Conservation (phyloP, 83 land plant genomes). For the Picea abies region DNA sequence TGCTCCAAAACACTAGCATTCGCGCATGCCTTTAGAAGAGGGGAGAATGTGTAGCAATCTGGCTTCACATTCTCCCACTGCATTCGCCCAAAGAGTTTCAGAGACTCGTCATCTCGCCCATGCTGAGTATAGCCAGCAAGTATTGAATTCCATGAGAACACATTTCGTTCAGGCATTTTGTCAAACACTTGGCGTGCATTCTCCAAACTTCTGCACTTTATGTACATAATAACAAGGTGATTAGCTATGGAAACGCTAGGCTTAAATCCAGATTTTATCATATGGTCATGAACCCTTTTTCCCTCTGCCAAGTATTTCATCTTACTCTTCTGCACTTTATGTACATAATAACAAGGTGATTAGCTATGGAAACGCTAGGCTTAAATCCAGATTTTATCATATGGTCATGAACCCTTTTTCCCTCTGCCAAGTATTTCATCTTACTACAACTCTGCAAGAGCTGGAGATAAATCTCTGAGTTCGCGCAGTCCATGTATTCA, state of each 20-base stretch:
- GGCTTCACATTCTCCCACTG: slow-evolving; percentile 25
- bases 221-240: slow-evolving; percentile 40
- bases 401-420: slow-evolving; percentile 25
- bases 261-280: slow-evolving; percentile 13
- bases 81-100: slow-evolving; percentile 60
- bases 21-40: slow-evolving; percentile 49
- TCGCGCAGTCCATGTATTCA: too few species aligned
- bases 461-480: neutral
- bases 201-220: slow-evolving; percentile 19
- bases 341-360: slow-evolving; percentile 44
- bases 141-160: slow-evolving; percentile 61
- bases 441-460: neutral
- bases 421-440: slow-evolving; percentile 13
- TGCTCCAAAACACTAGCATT: slow-evolving; percentile 25
- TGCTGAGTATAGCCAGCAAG: slow-evolving; percentile 45
- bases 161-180: slow-evolving; percentile 13
- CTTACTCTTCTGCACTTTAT: slow-evolving; percentile 11
- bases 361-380: slow-evolving; percentile 19
- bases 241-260: slow-evolving; percentile 24
- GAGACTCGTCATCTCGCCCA: slow-evolving; percentile 36
- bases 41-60: slow-evolving; percentile 52
- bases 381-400: slow-evolving; percentile 14
- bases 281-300: slow-evolving; percentile 23
- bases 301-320: slow-evolving; percentile 16
- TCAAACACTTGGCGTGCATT: slow-evolving; percentile 25